These are phyloP conservation scores for Suillus hirtellus DNA, from an alignment of 768 basidiomycete species.

Conservation along the genomic window DNA sequence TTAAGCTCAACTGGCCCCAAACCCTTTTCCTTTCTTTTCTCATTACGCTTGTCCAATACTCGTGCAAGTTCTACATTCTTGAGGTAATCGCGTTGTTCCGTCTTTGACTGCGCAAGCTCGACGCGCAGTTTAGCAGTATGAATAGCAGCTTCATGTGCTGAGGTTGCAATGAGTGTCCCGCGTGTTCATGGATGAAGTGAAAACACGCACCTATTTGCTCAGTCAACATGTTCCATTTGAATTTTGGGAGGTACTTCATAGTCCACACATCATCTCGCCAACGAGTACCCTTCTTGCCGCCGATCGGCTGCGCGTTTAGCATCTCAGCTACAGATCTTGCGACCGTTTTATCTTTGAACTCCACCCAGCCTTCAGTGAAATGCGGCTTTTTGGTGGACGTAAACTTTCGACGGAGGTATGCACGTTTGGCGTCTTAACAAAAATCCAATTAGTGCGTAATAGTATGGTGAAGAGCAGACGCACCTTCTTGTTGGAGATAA, in stretches of 20 bases:
- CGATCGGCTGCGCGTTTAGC: conserved; percentile 95
- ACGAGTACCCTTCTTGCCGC: conserved; percentile 85
- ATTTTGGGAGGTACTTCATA: conserved; percentile 97
- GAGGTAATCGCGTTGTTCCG: conserved; percentile 91
- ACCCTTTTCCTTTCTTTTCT: conserved; percentile 60
- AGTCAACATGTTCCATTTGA: conserved; percentile 98
- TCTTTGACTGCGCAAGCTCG: conserved; percentile 83
- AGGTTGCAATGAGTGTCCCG: conserved; percentile 14
- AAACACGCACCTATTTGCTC: conserved; percentile 89
- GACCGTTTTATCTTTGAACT: conserved; percentile 92
- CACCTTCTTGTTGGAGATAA: conserved; percentile 92
- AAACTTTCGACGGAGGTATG: conserved; percentile 78
- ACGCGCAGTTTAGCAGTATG: conserved; percentile 88
- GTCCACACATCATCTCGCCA: conserved; percentile 99
- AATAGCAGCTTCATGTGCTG: conserved; percentile 91
- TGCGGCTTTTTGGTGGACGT: conserved; percentile 84
- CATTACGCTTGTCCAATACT: conserved; percentile 78
- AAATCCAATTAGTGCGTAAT: conserved; percentile 7
- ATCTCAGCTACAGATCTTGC: conserved; percentile 90
- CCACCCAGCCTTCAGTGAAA: conserved; percentile 97
- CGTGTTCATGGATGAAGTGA: background rate
- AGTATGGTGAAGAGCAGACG: background rate
- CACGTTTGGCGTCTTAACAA: conserved; percentile 74
- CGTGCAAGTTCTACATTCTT: conserved; percentile 92
- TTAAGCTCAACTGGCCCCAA: conserved; percentile 41